Evolutionary conservation across 176 grass and related monocot genomes (phyloP), one percentile per base, ranked within the genome.

Genomic region (Urochloa ruziziensis): DNA sequence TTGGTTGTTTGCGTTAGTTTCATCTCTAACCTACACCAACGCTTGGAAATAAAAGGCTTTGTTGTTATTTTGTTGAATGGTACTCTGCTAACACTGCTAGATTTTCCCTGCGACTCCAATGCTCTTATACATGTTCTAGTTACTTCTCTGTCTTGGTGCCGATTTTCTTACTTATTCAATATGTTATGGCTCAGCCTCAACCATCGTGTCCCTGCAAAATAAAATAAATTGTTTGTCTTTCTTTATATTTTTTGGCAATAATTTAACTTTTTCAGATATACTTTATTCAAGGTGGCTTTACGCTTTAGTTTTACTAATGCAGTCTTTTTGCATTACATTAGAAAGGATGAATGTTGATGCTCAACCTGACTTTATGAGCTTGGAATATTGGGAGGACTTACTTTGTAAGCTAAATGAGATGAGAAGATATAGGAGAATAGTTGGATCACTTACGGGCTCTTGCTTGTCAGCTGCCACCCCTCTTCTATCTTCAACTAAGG

Each of bases 361-460:
- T 43, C 57, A 86, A 51, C 52, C 71, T 64, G 63, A 87, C 84
- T 73, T 81, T 93, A 54, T 91, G 67, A 69, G 40, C 83, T 87
- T 98, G 71, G 93, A 93, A 84, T 93, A 93, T 85, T 98, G 96
- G 89, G 93, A 98, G 47, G 90, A 94, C 65, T 80, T 90, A 63
- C 65, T 95, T 68, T 90, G 82, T 62, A 95, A 90, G 37, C 42
- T 98, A 71, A 88, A 88, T 90, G 93, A 98, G 80, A 95, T 86
- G 81, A 98, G 74, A 82, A 90, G 93, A 85, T 95, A 98, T 78
- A 98, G 93, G 82, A 90, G 89, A 82, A 95, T 88, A 62, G 82
- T 98, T 85, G 93, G 93, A 77, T 98, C 89, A 79, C 93, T 98
- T 86, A 68, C 83, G 83, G 89, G 89, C 62, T 98, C 93, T 83